A percentile compares a stretch with the other conserved stretches of the same genome.
Evolutionary conservation across 2,329 filamentous ascomycete genomes (phyloP).

Genomic region (Diaporthe velutina): DNA sequence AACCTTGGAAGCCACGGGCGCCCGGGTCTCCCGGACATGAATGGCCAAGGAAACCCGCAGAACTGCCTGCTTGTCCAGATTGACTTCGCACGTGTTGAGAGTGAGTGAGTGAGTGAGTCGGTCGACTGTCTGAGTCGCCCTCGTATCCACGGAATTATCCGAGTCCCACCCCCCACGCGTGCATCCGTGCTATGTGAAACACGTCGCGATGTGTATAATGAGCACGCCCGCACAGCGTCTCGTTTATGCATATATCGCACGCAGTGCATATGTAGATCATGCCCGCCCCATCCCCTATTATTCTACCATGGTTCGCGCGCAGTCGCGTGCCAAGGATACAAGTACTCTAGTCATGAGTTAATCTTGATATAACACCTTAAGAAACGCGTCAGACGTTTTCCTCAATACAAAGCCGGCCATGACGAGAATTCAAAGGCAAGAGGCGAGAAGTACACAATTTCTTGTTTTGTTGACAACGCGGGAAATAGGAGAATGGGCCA

Average conservation of each 20-base stretch:
- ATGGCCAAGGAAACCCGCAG: background rate
- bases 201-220: background rate
- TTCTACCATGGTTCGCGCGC: background rate
- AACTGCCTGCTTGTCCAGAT: background rate
- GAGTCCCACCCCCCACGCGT: background rate
- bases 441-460: background rate
- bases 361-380: background rate
- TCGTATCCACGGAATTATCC: slow-evolving; percentile 28
- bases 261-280: background rate
- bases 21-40: slow-evolving; percentile 14
- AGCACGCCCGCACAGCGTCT: background rate
- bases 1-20: background rate
- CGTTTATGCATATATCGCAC: slow-evolving; percentile 7
- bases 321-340: background rate
- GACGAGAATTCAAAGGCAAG: background rate
- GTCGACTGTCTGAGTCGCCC: background rate
- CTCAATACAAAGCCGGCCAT: too few relatives aligned
- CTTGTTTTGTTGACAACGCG: background rate
- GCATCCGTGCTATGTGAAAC: slow-evolving; percentile 9
- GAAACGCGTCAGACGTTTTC: background rate
- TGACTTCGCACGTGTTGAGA: background rate
- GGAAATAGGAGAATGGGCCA: background rate
- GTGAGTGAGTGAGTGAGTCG: background rate
- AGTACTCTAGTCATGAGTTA: background rate
- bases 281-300: background rate